These are phyloP conservation scores for Picea abies DNA, from an alignment of 83 land plant genomes.

Conservation along the genomic window DNA sequence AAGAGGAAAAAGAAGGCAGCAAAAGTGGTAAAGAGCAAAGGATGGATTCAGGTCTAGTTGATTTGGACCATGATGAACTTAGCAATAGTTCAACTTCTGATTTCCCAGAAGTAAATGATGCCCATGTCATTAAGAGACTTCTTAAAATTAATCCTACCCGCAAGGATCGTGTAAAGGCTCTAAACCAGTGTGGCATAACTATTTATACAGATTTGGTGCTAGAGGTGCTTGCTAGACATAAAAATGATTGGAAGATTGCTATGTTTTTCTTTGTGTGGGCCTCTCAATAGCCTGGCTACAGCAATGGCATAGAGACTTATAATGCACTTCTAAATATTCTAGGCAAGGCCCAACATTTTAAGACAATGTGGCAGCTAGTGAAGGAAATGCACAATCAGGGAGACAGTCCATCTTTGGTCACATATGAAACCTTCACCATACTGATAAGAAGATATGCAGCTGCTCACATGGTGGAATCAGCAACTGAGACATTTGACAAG, in stretches of 20 bases:
- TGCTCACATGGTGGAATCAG: conserved; percentile 48
- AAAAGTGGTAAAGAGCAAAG: not conserved
- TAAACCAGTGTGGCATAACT: conserved; percentile 12
- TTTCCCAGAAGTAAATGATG: not conserved
- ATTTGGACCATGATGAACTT: not conserved
- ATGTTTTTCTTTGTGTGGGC: too few species aligned
- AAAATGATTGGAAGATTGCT: conserved; percentile 47
- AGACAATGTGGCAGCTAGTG: conserved; percentile 31
- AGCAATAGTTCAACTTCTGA: not conserved
- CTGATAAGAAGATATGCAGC: conserved; percentile 47
- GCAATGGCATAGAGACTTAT: conserved; percentile 31
- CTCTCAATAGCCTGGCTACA: conserved; percentile 36
- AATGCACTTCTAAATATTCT: conserved; percentile 57
- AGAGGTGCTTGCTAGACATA: conserved; percentile 30
- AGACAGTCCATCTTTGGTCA: conserved; percentile 19
- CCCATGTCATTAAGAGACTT: conserved; percentile 17
- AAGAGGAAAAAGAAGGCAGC: too few species aligned
- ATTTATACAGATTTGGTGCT: conserved; percentile 37
- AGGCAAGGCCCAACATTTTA: conserved; percentile 40
- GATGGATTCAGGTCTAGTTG: not conserved
- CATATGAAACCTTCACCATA: conserved; percentile 36
- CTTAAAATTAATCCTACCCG: conserved; percentile 8
- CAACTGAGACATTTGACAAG: conserved; percentile 40
- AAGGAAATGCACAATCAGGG: conserved; percentile 42
- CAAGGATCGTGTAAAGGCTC: conserved; percentile 21